Percentiles rank a stretch among this genome's conserved stretches.
Conservation (phyloP, 441 rosid species). For the Syzygium malaccense region DNA sequence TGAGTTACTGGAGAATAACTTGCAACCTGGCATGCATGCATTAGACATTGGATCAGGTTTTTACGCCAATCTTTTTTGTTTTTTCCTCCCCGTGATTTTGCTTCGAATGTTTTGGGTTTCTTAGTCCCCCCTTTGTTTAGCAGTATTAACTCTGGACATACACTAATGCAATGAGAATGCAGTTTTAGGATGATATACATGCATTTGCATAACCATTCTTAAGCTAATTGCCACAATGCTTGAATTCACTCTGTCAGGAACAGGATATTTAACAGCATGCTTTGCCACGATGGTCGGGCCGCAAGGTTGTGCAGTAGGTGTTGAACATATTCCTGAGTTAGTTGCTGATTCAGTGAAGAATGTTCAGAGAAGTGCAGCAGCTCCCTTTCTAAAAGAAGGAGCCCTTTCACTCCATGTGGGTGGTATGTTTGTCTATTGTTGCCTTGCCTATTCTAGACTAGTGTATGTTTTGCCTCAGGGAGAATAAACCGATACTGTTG, state of each 20-base stretch:
- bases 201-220: not conserved
- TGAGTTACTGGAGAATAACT: slow-evolving; percentile 59
- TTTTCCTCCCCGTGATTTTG: not conserved
- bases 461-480: not conserved
- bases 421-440: slow-evolving; percentile 35
- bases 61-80: not conserved
- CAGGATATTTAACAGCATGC: slow-evolving; percentile 95
- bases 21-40: slow-evolving; percentile 87
- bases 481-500: not conserved
- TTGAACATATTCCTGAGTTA: slow-evolving; percentile 86
- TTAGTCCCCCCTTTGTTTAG: not conserved
- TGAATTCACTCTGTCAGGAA: slow-evolving; percentile 35
- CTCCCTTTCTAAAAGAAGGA: slow-evolving; percentile 55
- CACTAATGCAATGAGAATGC: not conserved
- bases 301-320: slow-evolving; percentile 71
- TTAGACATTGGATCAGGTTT: slow-evolving; percentile 95
- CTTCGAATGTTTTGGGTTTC: not conserved
- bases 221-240: not conserved
- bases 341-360: slow-evolving; percentile 56
- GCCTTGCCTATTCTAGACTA: not conserved
- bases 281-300: slow-evolving; percentile 90
- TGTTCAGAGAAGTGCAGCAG: slow-evolving; percentile 68
- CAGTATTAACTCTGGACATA: not conserved
- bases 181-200: not conserved
- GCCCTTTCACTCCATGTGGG: slow-evolving; percentile 70